Evolutionary conservation across 1,139 yeast species (phyloP).

Genomic region (Pichia cactophila): DNA sequence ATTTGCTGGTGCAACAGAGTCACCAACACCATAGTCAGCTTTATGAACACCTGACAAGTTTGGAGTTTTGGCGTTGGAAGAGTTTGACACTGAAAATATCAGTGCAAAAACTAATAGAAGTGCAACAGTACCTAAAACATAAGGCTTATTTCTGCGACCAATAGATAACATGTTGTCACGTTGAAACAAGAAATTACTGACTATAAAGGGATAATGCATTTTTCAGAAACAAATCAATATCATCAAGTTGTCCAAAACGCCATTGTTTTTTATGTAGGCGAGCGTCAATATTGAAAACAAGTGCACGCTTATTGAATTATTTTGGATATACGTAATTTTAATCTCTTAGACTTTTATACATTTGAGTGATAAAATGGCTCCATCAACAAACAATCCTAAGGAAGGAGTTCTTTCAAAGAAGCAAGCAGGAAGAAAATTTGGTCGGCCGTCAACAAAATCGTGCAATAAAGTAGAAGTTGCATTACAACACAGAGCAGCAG

Average conservation of each 20-base stretch:
- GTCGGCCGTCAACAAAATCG: slow-evolving; percentile 29
- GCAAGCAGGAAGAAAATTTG: neutral
- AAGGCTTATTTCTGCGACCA: slow-evolving; percentile 3
- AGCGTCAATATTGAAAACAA: too few relatives aligned
- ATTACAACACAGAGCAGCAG: slow-evolving; percentile 67
- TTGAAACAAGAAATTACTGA: neutral
- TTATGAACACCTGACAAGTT: slow-evolving; percentile 5
- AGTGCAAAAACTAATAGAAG: neutral
- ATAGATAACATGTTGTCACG: slow-evolving; percentile 1
- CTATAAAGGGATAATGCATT: too few relatives aligned
- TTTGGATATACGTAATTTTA: too few relatives aligned
- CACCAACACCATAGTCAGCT: slow-evolving; percentile 14
- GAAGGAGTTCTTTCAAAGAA: neutral
- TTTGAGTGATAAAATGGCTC: neutral
- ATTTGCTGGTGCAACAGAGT: slow-evolving; percentile 6
- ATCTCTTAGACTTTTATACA: too few relatives aligned
- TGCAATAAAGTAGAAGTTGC: slow-evolving; percentile 49
- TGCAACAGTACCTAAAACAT: slow-evolving; percentile 7
- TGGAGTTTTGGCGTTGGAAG: neutral
- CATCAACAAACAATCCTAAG: neutral
- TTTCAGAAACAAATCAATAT: too few relatives aligned
- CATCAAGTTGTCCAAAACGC: too few relatives aligned
- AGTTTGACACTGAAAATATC: neutral
- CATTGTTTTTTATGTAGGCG: too few relatives aligned
- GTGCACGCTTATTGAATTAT: too few relatives aligned